phyloP scores from a whole-genome alignment of 495 filamentous ascomycete genomes.

The Xylaria scruposa region DNA sequence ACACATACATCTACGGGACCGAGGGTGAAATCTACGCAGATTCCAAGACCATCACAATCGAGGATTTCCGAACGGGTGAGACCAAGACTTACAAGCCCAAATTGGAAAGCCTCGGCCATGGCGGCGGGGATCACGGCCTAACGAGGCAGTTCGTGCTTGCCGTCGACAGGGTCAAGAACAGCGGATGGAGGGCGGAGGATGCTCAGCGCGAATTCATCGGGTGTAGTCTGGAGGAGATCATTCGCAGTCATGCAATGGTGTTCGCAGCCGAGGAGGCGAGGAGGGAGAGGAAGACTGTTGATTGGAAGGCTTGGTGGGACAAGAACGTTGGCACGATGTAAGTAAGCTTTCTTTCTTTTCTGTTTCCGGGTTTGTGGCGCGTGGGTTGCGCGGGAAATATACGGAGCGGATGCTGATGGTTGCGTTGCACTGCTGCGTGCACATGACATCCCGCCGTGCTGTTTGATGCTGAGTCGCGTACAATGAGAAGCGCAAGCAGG shows the following conservation, averaged over 20 bases:
- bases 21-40: constrained; percentile 86
- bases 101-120: constrained; percentile 67
- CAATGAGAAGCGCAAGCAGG: not conserved
- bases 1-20: constrained; percentile 83
- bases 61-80: constrained; percentile 66
- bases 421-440: not conserved
- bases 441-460: not conserved
- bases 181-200: constrained; percentile 66
- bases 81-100: constrained; percentile 61
- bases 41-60: constrained; percentile 66
- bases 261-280: constrained; percentile 94
- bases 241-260: constrained; percentile 90
- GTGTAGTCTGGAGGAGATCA: constrained; percentile 81
- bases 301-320: constrained; percentile 84
- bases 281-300: constrained; percentile 67
- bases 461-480: not conserved
- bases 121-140: constrained; percentile 87
- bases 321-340: constrained; percentile 47
- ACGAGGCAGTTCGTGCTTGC: constrained; percentile 80
- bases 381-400: not conserved
- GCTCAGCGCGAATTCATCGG: constrained; percentile 81
- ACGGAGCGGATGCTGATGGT: not conserved
- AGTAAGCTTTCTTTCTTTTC: not conserved
- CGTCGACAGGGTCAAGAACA: constrained; percentile 77
- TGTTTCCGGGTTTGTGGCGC: not conserved